Percentiles rank a stretch among this genome's conserved stretches.
Evolutionary conservation across 176 grass and related monocot species (phyloP).

Genomic region (Hyparrhenia diplandra): DNA sequence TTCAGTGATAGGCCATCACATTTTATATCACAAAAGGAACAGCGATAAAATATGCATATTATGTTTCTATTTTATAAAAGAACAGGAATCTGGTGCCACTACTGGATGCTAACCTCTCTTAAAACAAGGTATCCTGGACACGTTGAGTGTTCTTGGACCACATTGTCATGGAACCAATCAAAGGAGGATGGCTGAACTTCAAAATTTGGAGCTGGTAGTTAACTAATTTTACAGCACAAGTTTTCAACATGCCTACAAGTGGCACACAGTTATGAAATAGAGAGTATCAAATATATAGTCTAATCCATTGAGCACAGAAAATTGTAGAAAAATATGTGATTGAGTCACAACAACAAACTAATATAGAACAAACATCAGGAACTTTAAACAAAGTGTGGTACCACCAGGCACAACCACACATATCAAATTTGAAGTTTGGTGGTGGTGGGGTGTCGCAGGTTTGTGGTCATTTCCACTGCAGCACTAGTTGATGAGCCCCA

Average conservation of each 20-base stretch:
- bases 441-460: background rate
- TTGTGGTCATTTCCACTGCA: background rate
- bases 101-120: background rate
- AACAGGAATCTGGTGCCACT: background rate
- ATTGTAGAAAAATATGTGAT: background rate
- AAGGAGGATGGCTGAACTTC: background rate
- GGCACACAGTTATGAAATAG: background rate
- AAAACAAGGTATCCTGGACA: background rate
- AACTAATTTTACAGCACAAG: background rate
- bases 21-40: background rate
- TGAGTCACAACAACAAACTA: background rate
- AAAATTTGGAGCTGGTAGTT: background rate
- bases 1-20: background rate
- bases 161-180: background rate
- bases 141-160: background rate
- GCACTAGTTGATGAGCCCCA: background rate
- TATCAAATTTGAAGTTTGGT: background rate
- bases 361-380: background rate
- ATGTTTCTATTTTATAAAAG: background rate
- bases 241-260: background rate
- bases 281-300: background rate
- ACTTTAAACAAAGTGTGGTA: background rate
- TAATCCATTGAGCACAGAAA: background rate
- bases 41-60: background rate
- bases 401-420: background rate